phyloP scores from a whole-genome alignment of 768 basidiomycete species.

The Porpolomopsis calyptriformis region DNA sequence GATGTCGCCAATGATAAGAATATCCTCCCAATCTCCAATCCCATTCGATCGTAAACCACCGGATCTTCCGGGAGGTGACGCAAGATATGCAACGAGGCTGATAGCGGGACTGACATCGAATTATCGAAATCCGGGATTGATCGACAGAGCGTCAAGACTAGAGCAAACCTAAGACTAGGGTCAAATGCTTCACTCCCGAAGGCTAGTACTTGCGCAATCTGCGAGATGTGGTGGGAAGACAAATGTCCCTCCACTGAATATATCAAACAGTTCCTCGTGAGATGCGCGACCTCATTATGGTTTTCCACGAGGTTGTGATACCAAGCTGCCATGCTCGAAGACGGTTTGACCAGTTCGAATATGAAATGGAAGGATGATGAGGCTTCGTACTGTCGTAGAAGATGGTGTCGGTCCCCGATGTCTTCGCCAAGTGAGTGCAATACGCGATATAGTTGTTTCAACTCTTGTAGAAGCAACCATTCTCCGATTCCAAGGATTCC shows the following conservation, averaged over 20 bases:
- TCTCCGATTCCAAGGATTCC: conserved; percentile 50
- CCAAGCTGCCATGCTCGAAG: conserved; percentile 34
- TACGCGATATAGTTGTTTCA: conserved; percentile 37
- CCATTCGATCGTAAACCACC: conserved; percentile 20
- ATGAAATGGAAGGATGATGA: conserved; percentile 40
- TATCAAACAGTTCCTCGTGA: conserved; percentile 33
- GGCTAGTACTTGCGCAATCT: conserved; percentile 23
- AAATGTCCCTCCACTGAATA: conserved; percentile 38
- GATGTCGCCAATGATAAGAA: conserved; percentile 21
- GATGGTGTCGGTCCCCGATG: conserved; percentile 24
- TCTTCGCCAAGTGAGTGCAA: conserved; percentile 27
- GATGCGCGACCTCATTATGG: conserved; percentile 31
- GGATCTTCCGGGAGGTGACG: conserved; percentile 14
- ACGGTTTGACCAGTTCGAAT: conserved; percentile 30
- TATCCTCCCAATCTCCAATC: conserved; percentile 25
- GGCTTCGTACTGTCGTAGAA: conserved; percentile 38
- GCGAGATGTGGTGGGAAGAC: conserved; percentile 34
- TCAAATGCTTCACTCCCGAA: conserved; percentile 12
- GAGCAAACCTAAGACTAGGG: conserved; percentile 21
- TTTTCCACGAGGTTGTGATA: conserved; percentile 31
- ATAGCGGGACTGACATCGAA: conserved; percentile 15
- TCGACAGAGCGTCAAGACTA: conserved; percentile 25
- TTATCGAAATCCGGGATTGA: conserved; percentile 22
- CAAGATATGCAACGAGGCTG: conserved; percentile 16
- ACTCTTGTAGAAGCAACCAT: conserved; percentile 59